Evolutionary conservation across 1,284 basidiomycete genomes (phyloP).

Genomic region (Stygiomarasmius scandens): DNA sequence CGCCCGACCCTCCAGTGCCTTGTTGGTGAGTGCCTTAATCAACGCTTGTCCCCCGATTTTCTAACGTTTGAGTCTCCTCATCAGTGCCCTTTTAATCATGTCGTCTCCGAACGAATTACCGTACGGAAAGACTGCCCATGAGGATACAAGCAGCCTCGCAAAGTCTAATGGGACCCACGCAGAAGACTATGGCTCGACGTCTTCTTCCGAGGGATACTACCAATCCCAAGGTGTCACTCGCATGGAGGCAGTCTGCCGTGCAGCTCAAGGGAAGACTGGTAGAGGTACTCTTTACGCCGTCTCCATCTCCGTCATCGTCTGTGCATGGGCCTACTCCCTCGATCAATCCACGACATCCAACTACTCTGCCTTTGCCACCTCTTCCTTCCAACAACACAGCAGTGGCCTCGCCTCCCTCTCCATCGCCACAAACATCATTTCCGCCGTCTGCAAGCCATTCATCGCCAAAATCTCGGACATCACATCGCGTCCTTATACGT

Average conservation of each 20-base stretch:
- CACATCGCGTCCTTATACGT: constrained; percentile 17
- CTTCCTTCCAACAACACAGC: constrained; percentile 16
- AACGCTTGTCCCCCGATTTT: background rate
- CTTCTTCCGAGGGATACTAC: constrained; percentile 7
- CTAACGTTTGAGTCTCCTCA: background rate
- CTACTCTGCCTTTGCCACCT: constrained; percentile 17
- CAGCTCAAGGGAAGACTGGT: constrained; percentile 12
- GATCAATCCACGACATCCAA: constrained; percentile 16
- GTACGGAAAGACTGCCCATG: background rate
- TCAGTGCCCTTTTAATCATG: background rate
- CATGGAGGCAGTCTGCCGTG: constrained; percentile 17
- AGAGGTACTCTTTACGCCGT: constrained; percentile 13
- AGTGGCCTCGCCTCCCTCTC: constrained; percentile 15
- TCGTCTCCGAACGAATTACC: background rate
- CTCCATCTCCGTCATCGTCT: constrained; percentile 16
- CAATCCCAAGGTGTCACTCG: constrained; percentile 19
- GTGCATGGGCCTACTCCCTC: constrained; percentile 20
- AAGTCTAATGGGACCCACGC: background rate
- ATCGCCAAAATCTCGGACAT: constrained; percentile 29
- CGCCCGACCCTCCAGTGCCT: background rate
- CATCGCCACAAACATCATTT: constrained; percentile 25
- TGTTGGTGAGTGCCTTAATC: background rate
- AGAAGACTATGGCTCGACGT: background rate
- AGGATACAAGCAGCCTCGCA: background rate
- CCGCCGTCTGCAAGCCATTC: constrained; percentile 26